Evolutionary conservation across 345 rosid species (phyloP).

Genomic region (Turritis glabra): DNA sequence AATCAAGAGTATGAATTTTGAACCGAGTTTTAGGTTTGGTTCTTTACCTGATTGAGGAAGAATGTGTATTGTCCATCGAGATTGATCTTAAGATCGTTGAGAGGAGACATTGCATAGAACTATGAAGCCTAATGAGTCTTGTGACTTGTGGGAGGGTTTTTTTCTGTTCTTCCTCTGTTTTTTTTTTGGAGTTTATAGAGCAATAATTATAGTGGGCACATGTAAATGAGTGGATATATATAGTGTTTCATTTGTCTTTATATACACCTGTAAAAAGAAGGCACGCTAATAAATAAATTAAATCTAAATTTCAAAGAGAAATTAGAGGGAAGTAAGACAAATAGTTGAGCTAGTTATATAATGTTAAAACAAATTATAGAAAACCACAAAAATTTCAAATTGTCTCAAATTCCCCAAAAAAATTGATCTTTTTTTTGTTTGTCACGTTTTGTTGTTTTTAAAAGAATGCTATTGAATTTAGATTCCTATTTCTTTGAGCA

Average conservation of each 20-base stretch:
- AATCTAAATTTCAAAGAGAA: neutral
- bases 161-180: conserved; percentile 14
- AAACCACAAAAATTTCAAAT: conserved; percentile 23
- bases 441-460: conserved; percentile 8
- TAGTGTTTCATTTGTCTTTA: conserved; percentile 28
- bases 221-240: conserved; percentile 25
- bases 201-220: conserved; percentile 34
- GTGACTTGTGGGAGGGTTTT: conserved; percentile 19
- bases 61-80: conserved; percentile 48
- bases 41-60: conserved; percentile 58
- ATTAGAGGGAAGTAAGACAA: conserved; percentile 20
- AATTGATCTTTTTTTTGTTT: neutral
- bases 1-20: neutral
- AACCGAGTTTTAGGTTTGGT: neutral
- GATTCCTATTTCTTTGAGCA: neutral
- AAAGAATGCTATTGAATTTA: neutral
- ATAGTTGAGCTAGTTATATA: conserved; percentile 7
- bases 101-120: conserved; percentile 43
- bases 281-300: neutral
- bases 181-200: conserved; percentile 20
- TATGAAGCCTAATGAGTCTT: conserved; percentile 22
- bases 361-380: neutral
- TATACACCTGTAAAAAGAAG: neutral
- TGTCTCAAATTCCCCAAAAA: conserved; percentile 21
- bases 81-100: conserved; percentile 46